A percentile compares a stretch with the other conserved stretches of the same genome.
These are phyloP conservation scores for Cetradonia linearis DNA, from an alignment of 495 filamentous ascomycete species.

Conservation along the genomic window DNA sequence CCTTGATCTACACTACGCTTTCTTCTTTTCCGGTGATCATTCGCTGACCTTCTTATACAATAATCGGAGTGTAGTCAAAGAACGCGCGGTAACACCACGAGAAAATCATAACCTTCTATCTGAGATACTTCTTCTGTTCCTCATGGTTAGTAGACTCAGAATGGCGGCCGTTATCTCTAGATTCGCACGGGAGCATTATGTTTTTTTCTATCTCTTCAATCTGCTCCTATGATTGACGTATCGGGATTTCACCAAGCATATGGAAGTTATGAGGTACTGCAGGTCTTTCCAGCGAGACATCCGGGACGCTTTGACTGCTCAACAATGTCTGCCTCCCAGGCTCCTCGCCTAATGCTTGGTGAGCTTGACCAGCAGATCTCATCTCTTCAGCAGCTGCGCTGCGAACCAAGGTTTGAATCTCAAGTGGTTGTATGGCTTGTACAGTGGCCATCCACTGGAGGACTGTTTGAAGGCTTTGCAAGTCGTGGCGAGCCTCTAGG, in stretches of 20 bases:
- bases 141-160: background rate
- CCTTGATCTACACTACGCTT: background rate
- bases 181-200: background rate
- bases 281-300: background rate
- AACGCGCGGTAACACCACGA: background rate
- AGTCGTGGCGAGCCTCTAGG: background rate
- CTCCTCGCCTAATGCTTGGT: background rate
- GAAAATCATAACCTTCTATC: background rate
- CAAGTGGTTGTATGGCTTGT: background rate
- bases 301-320: background rate
- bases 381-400: background rate
- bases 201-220: background rate
- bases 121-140: background rate
- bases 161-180: background rate
- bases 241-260: background rate
- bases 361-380: background rate
- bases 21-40: background rate
- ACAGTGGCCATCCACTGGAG: background rate
- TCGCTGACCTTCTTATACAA: background rate
- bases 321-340: background rate
- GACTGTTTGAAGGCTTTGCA: background rate
- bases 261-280: background rate
- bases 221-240: background rate
- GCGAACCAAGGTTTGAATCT: background rate
- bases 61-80: background rate